phyloP scores from a whole-genome alignment of 768 basidiomycete species.

The Kondoa malvinella region DNA sequence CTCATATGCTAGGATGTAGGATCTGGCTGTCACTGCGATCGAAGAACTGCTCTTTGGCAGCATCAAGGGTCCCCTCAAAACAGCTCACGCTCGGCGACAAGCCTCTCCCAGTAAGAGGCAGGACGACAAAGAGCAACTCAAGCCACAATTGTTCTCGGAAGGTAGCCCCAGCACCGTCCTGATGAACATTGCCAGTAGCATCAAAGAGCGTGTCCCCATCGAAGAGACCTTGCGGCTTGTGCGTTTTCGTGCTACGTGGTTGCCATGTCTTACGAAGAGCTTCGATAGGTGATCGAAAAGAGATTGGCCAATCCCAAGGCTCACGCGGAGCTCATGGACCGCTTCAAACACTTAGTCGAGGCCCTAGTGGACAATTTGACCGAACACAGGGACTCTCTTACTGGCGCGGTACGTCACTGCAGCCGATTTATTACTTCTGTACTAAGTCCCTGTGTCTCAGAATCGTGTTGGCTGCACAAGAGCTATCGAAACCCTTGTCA shows the following conservation, averaged over 20 bases:
- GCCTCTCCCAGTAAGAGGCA: not conserved
- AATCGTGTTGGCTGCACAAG: constrained; percentile 67
- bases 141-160: too few species aligned
- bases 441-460: too few species aligned
- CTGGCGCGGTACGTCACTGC: too few species aligned
- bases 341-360: constrained; percentile 69
- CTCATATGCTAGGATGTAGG: constrained; percentile 34
- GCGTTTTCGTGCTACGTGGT: not conserved
- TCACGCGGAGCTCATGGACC: constrained; percentile 41
- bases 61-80: not conserved
- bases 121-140: not conserved
- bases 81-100: not conserved
- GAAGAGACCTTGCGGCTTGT: constrained; percentile 65
- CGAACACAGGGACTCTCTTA: constrained; percentile 49
- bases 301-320: constrained; percentile 43
- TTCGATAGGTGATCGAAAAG: constrained; percentile 44
- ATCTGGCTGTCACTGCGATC: constrained; percentile 70
- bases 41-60: constrained; percentile 74
- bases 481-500: constrained; percentile 64
- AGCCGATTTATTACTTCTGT: too few species aligned
- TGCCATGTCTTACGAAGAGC: constrained; percentile 2
- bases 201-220: constrained; percentile 63
- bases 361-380: constrained; percentile 71
- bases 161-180: constrained; percentile 45
- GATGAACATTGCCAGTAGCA: constrained; percentile 66